Percentiles rank a stretch among this genome's conserved stretches.
These are phyloP conservation scores for Viola pubescens DNA, from an alignment of 441 rosid genomes.

Conservation along the genomic window DNA sequence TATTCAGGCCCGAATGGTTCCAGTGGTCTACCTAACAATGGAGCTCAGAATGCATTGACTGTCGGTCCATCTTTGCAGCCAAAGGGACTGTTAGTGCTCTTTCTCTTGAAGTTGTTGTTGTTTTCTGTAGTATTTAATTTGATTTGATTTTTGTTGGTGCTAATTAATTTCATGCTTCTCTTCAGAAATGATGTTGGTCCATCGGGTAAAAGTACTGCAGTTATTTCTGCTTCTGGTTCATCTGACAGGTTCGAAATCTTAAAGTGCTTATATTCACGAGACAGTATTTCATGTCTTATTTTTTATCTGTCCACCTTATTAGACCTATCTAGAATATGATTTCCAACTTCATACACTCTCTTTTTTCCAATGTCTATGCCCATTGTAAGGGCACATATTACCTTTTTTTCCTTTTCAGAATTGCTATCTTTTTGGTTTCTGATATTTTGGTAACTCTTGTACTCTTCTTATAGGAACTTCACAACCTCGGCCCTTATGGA, in stretches of 20 bases:
- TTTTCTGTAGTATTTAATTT: neutral
- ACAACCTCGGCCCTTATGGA: constrained; percentile 88
- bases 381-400: neutral
- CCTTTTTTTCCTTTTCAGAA: neutral
- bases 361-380: neutral
- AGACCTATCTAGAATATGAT: neutral
- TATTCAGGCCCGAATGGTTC: constrained; percentile 60
- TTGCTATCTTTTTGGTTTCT: neutral
- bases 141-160: neutral
- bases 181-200: neutral
- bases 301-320: neutral
- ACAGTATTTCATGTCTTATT: neutral
- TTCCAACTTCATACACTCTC: neutral
- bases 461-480: constrained; percentile 16
- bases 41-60: constrained; percentile 52
- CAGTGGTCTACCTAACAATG: constrained; percentile 37
- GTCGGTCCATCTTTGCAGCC: constrained; percentile 80
- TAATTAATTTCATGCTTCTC: constrained; percentile 1
- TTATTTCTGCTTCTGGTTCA: no score
- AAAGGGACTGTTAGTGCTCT: constrained; percentile 43
- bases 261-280: neutral
- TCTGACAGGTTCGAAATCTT: no score
- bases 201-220: neutral
- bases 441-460: no score
- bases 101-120: neutral